A percentile compares a stretch with the other conserved stretches of the same genome.
Evolutionary conservation across 2,329 filamentous ascomycete species (phyloP).

Genomic region (Cylindrodendrum hubeiense): DNA sequence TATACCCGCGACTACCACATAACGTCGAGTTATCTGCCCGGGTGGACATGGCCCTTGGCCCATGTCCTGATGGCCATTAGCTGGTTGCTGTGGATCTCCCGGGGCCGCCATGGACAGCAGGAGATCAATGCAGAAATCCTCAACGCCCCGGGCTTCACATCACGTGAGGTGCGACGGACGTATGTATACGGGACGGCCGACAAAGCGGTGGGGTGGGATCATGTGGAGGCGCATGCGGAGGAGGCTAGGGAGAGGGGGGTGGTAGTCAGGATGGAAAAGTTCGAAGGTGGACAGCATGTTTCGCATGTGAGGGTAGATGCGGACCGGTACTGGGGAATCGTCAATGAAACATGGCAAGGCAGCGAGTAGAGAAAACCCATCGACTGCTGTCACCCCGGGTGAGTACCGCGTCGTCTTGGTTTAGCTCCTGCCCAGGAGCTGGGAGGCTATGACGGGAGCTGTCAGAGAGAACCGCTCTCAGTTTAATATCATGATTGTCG

Average conservation of each 20-base stretch:
- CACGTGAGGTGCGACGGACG: conserved; percentile 57
- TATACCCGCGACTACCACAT: conserved; percentile 56
- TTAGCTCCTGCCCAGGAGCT: neutral
- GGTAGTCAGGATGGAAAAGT: conserved; percentile 58
- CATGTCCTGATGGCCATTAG: conserved; percentile 49
- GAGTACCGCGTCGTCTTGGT: neutral
- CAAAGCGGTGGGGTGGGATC: conserved; percentile 57
- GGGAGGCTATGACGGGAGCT: neutral
- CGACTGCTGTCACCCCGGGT: neutral
- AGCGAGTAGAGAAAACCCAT: neutral
- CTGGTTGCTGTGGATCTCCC: conserved; percentile 47
- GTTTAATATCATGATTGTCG: neutral
- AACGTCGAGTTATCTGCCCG: conserved; percentile 51
- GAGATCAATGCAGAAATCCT: conserved; percentile 52
- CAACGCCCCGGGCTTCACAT: conserved; percentile 49
- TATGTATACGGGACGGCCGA: conserved; percentile 67
- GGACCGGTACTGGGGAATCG: conserved; percentile 63
- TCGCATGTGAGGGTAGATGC: conserved; percentile 60
- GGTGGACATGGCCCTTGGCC: conserved; percentile 50
- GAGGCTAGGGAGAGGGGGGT: conserved; percentile 56
- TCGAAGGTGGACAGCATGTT: conserved; percentile 63
- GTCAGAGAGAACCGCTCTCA: neutral
- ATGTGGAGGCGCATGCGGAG: conserved; percentile 62
- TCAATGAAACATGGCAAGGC: conserved; percentile 61
- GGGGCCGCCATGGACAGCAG: conserved; percentile 46